Evolutionary conservation across 495 filamentous ascomycete genomes (phyloP).

Genomic region (Ramalina peruviana): DNA sequence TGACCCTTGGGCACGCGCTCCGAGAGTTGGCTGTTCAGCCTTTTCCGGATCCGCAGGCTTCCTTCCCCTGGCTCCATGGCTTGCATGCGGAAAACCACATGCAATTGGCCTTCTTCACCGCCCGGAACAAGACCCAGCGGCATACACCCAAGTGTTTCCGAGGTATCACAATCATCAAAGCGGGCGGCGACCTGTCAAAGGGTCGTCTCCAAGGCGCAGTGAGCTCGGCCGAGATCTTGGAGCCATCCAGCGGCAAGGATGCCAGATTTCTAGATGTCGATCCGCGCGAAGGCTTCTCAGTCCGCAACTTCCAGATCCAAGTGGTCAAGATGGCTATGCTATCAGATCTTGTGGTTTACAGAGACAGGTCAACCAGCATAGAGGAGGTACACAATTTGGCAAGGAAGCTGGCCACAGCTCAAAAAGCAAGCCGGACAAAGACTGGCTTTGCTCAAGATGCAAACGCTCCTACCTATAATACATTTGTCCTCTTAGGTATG

Average conservation of each 20-base stretch:
- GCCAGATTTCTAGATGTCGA: slow-evolving; percentile 43
- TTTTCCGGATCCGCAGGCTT: slow-evolving; percentile 63
- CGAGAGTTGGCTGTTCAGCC: slow-evolving; percentile 62
- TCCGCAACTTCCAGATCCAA: slow-evolving; percentile 94
- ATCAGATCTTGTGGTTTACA: slow-evolving; percentile 87
- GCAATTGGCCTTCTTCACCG: slow-evolving; percentile 77
- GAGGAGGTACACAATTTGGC: slow-evolving; percentile 51
- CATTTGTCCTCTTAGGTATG: slow-evolving; percentile 62
- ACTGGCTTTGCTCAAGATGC: slow-evolving; percentile 37
- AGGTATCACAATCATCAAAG: slow-evolving; percentile 76
- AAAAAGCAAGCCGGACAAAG: slow-evolving; percentile 55
- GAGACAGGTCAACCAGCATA: slow-evolving; percentile 42
- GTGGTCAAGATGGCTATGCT: slow-evolving; percentile 75
- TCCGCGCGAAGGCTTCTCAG: slow-evolving; percentile 70
- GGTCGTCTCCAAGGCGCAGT: slow-evolving; percentile 78
- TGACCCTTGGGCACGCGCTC: slow-evolving; percentile 53
- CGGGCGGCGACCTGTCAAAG: slow-evolving; percentile 61
- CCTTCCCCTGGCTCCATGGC: slow-evolving; percentile 98
- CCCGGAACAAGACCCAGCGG: slow-evolving; percentile 54
- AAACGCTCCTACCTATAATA: slow-evolving; percentile 57
- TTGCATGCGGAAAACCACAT: slow-evolving; percentile 80
- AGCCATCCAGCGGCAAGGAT: slow-evolving; percentile 18
- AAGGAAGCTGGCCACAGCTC: slow-evolving; percentile 58
- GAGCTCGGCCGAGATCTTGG: slow-evolving; percentile 62
- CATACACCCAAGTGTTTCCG: slow-evolving; percentile 69